phyloP scores from a whole-genome alignment of 1,139 yeast genomes.

The Yamadazyma taylorii region DNA sequence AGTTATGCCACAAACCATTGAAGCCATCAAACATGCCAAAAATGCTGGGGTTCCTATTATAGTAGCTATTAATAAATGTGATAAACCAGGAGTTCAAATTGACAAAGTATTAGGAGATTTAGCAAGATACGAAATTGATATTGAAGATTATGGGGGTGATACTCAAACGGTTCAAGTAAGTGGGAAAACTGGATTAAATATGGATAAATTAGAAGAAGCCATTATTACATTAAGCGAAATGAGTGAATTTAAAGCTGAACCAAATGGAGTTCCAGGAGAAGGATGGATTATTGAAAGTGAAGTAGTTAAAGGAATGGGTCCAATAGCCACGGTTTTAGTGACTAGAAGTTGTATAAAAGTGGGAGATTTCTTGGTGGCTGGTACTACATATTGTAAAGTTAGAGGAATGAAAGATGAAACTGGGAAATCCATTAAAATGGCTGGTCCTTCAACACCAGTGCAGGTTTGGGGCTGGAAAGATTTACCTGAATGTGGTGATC shows the following conservation, averaged over 20 bases:
- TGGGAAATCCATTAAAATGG: constrained; percentile 62
- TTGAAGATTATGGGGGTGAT: constrained; percentile 95
- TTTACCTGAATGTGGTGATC: constrained; percentile 89
- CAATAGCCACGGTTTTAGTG: constrained; percentile 81
- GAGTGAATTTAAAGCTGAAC: constrained; percentile 72
- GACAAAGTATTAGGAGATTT: constrained; percentile 78
- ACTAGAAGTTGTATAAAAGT: constrained; percentile 73
- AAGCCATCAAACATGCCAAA: constrained; percentile 92
- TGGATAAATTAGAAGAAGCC: constrained; percentile 89
- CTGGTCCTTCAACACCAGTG: constrained; percentile 89
- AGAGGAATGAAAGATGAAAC: constrained; percentile 76
- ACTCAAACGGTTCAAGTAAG: constrained; percentile 87
- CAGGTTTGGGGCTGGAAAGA: constrained; percentile 95
- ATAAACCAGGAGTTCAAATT: constrained; percentile 70
- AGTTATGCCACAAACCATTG: constrained; percentile 96
- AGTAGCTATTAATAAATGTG: constrained; percentile 92
- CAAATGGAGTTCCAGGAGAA: constrained; percentile 56
- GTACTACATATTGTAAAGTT: constrained; percentile 83
- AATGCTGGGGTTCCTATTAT: constrained; percentile 82
- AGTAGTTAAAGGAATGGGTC: constrained; percentile 80
- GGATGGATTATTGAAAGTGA: constrained; percentile 93
- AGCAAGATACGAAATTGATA: constrained; percentile 74
- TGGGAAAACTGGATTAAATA: constrained; percentile 79
- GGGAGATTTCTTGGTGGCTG: constrained; percentile 79
- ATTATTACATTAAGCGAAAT: constrained; percentile 82